Evolutionary conservation across 768 basidiomycete species (phyloP), one percentile per base, ranked within the genome.

Genomic region (Lactifluus subvellereus): DNA sequence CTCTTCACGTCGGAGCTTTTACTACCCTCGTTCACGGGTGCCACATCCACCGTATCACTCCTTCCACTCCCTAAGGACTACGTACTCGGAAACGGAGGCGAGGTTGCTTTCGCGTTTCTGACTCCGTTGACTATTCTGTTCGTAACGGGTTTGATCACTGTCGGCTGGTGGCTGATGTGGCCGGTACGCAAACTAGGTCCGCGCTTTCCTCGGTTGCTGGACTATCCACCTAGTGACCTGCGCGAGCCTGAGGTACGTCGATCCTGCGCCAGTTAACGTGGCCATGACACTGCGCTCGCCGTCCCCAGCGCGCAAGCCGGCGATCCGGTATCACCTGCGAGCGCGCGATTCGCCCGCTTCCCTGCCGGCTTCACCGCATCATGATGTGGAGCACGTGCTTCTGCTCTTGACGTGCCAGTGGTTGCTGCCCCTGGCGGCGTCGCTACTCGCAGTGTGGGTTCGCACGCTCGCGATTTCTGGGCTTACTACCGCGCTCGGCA

Each of bases 381-480:
- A 82, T 57, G 81, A 85, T 59, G 84, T 80, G 59, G 72, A 79
- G 61, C 86, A 91, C 66, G 35, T 91, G 0, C 72, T 94, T 11
- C 75, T 94, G 57, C 76, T 94, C 38, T 84, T 94, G 83, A 87
- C 89, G 16, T 87, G 86, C 81, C 77, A n/a, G 22, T 22, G 22
- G 22, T 22, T 94, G 2, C 75, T 96, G 0, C 94, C 94, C 1
- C 77, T 91, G 59, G 80, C 80, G 6, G 87, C 85, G 2, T 87
- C 91, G 0, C 86, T 88, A 6, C 77, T 98, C 27, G 87, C 83
- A 1, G 93, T 96, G 2, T 98, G 95, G 95, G 88, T 87, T 2
- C 83, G 93, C 54, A 95, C 94, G 43, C 76, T 96, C 11, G 79
- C 83, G 43, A 89, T 89, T 0, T 88, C 91, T 10, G 89, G 90